These are phyloP conservation scores for Aspergillus olivimuriae DNA, from an alignment of 495 filamentous ascomycete species.

Conservation along the genomic window DNA sequence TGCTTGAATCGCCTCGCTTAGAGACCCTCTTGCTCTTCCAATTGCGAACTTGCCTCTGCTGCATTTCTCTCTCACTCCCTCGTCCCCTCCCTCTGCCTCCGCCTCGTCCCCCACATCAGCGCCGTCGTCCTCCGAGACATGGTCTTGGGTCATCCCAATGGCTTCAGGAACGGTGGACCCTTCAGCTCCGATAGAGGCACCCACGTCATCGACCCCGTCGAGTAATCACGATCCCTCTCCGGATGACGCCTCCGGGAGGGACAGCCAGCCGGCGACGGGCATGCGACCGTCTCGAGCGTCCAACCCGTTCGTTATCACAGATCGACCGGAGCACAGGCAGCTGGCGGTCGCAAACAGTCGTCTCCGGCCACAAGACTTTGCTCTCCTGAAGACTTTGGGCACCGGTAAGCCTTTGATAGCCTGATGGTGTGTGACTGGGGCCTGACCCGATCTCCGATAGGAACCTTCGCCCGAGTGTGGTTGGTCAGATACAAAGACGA, in stretches of 20 bases:
- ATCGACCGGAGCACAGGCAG: constrained; percentile 50
- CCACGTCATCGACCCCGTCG: constrained; percentile 17
- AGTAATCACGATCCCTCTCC: constrained; percentile 31
- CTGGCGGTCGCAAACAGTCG: constrained; percentile 50
- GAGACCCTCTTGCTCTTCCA: too few relatives aligned
- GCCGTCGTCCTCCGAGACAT: constrained; percentile 26
- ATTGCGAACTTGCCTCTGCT: background rate
- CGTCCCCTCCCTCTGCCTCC: background rate
- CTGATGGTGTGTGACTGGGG: constrained; percentile 26
- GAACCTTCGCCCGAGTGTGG: constrained; percentile 95
- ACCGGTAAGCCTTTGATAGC: constrained; percentile 53
- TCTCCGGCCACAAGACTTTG: constrained; percentile 66
- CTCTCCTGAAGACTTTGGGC: constrained; percentile 81
- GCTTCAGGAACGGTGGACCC: constrained; percentile 40
- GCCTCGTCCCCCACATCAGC: constrained; percentile 7
- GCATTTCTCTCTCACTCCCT: background rate
- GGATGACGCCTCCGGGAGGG: constrained; percentile 38
- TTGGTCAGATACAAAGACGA: constrained; percentile 62
- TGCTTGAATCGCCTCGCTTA: too few relatives aligned
- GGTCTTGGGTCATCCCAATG: constrained; percentile 34
- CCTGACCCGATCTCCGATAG: too few relatives aligned
- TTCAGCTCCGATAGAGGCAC: constrained; percentile 32
- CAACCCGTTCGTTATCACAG: constrained; percentile 46
- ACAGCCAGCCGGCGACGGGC: constrained; percentile 41
- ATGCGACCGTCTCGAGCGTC: constrained; percentile 40